Conservation (phyloP, 352 stramenopile species). For the Globisporangium echinulatum region DNA sequence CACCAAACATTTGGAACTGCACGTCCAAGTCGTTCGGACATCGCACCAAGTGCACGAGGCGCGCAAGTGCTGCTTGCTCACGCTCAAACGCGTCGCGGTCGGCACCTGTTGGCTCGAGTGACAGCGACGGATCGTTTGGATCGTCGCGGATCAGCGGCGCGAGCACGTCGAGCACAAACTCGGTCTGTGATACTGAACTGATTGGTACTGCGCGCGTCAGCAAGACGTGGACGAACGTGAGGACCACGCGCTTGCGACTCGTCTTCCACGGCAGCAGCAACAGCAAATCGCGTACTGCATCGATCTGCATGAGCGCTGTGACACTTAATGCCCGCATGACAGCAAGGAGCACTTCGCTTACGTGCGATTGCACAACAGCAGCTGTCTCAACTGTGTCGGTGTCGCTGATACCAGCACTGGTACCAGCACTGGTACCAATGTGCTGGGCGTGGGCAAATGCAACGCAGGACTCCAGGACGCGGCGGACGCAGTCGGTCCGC, state of each 20-base stretch:
- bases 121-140: constrained; percentile 25
- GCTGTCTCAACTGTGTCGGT: constrained; percentile 5
- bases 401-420: no score
- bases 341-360: constrained; percentile 15
- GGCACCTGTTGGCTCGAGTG: constrained; percentile 13
- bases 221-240: constrained; percentile 44
- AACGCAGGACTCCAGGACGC: neutral
- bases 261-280: constrained; percentile 44
- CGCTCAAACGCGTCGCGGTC: constrained; percentile 55
- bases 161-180: constrained; percentile 72
- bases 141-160: constrained; percentile 88
- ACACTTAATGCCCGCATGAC: constrained; percentile 24
- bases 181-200: constrained; percentile 28
- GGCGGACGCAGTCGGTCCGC: constrained; percentile 13
- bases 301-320: constrained; percentile 29
- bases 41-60: constrained; percentile 91
- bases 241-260: constrained; percentile 42
- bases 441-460: no score
- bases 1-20: constrained; percentile 50
- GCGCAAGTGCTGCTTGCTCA: constrained; percentile 90
- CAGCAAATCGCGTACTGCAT: constrained; percentile 29
- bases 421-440: no score
- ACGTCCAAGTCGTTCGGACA: constrained; percentile 52
- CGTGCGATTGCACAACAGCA: neutral
- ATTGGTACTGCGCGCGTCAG: constrained; percentile 33